These are phyloP conservation scores for Lipomyces sp. DNA, from an alignment of 805 yeast species.

Conservation along the genomic window DNA sequence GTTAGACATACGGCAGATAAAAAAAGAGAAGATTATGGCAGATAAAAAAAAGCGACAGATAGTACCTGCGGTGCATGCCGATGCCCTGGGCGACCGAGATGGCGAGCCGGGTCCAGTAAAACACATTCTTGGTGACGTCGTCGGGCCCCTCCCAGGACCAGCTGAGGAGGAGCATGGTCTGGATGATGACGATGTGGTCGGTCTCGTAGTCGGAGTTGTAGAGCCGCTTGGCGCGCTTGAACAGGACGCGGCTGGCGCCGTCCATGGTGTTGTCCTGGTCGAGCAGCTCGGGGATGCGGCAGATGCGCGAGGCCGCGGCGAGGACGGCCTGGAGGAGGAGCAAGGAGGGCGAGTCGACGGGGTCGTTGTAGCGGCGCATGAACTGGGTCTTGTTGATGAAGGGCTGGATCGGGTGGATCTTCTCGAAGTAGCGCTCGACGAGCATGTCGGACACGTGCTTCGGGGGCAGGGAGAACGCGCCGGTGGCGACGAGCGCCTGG, in stretches of 20 bases:
- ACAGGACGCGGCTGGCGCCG: conserved; percentile 56
- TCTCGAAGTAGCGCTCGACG: conserved; percentile 58
- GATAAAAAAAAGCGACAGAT: too few relatives aligned
- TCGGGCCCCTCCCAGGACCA: conserved; percentile 74
- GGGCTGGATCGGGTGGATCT: conserved; percentile 67
- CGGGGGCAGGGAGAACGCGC: conserved; percentile 65
- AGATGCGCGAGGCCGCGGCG: conserved; percentile 65
- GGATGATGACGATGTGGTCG: conserved; percentile 60
- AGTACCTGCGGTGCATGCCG: conserved; percentile 53
- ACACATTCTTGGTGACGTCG: conserved; percentile 61
- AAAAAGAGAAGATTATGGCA: too few relatives aligned
- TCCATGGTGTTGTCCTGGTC: conserved; percentile 49
- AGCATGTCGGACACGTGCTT: conserved; percentile 56
- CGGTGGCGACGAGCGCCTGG: conserved; percentile 49
- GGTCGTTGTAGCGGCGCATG: conserved; percentile 54
- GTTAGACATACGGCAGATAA: too few relatives aligned
- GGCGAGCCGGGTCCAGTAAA: conserved; percentile 69
- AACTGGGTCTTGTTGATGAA: conserved; percentile 61
- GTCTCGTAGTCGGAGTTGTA: conserved; percentile 66
- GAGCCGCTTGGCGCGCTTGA: conserved; percentile 69
- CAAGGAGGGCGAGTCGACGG: conserved; percentile 57
- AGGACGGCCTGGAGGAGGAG: conserved; percentile 65
- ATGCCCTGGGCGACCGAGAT: conserved; percentile 67
- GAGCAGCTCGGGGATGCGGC: conserved; percentile 51
- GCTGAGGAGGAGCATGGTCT: conserved; percentile 59